Evolutionary conservation across 495 filamentous ascomycete species (phyloP), one percentile per base, ranked within the genome.

Genomic region (Penicillium longicatenatum): DNA sequence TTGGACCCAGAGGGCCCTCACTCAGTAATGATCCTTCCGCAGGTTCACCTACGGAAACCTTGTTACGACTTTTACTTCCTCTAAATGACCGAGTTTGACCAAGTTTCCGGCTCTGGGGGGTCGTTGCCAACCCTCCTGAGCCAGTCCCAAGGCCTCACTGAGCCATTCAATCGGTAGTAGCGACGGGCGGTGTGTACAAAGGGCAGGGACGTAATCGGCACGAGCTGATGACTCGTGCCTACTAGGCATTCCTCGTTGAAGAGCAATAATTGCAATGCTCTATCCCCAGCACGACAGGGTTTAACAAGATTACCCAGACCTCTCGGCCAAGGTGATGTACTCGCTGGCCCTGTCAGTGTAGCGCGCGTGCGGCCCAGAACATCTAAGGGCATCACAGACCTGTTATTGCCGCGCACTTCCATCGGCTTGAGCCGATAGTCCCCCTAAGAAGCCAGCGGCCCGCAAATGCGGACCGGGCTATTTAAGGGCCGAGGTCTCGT

Each of bases 221-320:
- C 82, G 81, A 86, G 83, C 82, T 86, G 81, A 86, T 86, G 81
- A 86, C 47, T 50, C 47, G 47, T 50, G 47, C 47, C 47, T 50
- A 50, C 47, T 50, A 50, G 47, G 82, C 80, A 87, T 87, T 87
- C 82, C 82, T 87, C 82, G 80, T 86, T 87, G 83, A 88, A 87
- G 84, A 86, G 84, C 82, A 88, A 87, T 86, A 86, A 86, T 86
- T 87, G 82, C 82, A 88, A 87, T 87, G 83, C 82, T 86, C 82
- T 87, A 87, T 86, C 81, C 82, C 82, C 82, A 87, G 81, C 82
- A 87, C 84, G 81, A 86, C 82, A 85, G 80, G 83, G 82, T 86
- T 87, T 87, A 84, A 86, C 80, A 86, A 87, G 81, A 86, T 86
- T 86, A 87, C 83, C 80, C 80, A 82, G 76, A 75, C 83, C 84